Conservation (phyloP, 352 stramenopile genomes). For the Aphanomyces stellatus region DNA sequence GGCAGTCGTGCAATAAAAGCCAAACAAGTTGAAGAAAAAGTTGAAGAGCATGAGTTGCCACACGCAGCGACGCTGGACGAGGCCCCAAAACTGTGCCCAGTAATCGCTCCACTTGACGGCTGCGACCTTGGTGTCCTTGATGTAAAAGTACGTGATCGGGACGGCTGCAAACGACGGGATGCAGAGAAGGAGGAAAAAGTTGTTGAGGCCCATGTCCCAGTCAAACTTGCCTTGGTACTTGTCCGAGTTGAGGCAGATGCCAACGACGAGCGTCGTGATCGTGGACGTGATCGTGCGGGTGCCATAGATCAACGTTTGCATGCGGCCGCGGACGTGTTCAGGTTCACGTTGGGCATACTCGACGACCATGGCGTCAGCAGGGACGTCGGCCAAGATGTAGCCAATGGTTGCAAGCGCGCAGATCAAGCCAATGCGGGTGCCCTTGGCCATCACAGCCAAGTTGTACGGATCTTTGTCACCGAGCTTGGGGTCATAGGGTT, state of each 20-base stretch:
- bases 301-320: conserved; percentile 31
- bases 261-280: background rate
- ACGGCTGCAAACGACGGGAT: conserved; percentile 25
- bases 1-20: background rate
- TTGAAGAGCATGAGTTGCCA: conserved; percentile 47
- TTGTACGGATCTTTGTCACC: background rate
- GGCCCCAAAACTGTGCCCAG: conserved; percentile 51
- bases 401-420: conserved; percentile 25
- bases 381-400: conserved; percentile 35
- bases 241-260: background rate
- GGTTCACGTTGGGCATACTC: conserved; percentile 39
- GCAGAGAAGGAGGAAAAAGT: conserved; percentile 25
- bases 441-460: background rate
- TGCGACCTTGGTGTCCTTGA: conserved; percentile 37
- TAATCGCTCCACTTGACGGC: conserved; percentile 28
- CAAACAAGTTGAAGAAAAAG: conserved; percentile 31
- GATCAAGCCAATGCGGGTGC: background rate
- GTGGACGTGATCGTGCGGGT: background rate
- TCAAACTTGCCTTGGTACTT: background rate
- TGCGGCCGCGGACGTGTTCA: conserved; percentile 24
- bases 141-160: conserved; percentile 37
- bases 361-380: conserved; percentile 31
- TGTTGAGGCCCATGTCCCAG: conserved; percentile 9
- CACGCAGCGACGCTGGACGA: conserved; percentile 60
- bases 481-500: background rate